A percentile compares a stretch with the other conserved stretches of the same genome.
phyloP scores from a whole-genome alignment of 257 asterid species.

The Leonotis leonurus region DNA sequence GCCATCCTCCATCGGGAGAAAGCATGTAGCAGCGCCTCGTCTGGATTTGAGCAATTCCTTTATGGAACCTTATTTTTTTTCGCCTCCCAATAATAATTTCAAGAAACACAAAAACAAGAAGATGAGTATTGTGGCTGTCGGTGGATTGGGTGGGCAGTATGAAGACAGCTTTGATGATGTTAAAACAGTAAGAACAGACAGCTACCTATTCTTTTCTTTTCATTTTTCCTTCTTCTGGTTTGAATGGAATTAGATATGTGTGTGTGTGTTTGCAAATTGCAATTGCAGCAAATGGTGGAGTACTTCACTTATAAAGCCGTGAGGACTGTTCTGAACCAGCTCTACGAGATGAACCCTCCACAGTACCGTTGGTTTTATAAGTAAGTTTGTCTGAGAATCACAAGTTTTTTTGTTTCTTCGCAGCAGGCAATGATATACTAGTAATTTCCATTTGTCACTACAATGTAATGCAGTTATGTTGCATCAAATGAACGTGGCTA shows the following conservation, averaged over 20 bases:
- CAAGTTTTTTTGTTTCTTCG: no score
- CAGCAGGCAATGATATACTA: no score
- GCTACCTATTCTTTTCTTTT: background rate
- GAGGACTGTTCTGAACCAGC: conserved; percentile 82
- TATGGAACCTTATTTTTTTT: conserved; percentile 31
- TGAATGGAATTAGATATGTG: background rate
- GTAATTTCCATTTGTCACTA: no score
- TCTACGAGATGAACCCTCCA: conserved; percentile 86
- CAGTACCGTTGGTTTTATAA: conserved; percentile 78
- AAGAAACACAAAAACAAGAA: background rate
- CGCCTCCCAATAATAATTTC: conserved; percentile 26
- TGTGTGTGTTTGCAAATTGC: no score
- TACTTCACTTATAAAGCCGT: conserved; percentile 94
- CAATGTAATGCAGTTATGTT: conserved; percentile 39
- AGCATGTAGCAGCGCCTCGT: conserved; percentile 23
- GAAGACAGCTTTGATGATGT: conserved; percentile 3
- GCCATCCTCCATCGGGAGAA: conserved; percentile 22
- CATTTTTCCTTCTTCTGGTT: background rate
- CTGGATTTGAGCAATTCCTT: conserved; percentile 45
- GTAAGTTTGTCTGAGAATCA: no score
- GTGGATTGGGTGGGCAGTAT: conserved; percentile 10
- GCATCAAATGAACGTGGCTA: conserved; percentile 50
- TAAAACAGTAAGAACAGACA: background rate
- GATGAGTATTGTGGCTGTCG: background rate
- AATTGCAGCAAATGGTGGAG: conserved; percentile 72